Conservation (phyloP, 352 stramenopile species). For the Globisporangium heterothallicum region DNA sequence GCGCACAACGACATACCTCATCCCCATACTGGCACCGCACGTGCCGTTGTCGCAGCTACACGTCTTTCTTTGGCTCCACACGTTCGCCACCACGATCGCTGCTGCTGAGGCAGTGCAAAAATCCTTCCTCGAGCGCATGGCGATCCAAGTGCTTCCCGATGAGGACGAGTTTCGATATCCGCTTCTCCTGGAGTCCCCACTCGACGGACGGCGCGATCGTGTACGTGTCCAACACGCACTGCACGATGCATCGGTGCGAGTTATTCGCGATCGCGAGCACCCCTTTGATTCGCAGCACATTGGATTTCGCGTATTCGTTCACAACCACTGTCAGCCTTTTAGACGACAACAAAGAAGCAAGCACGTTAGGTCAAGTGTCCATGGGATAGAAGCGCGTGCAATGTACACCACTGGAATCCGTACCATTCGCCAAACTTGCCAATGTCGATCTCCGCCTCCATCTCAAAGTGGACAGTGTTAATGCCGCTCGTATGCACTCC, state of each 20-base stretch:
- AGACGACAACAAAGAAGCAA: not conserved
- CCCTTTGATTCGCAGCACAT: constrained; percentile 65
- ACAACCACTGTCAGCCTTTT: constrained; percentile 44
- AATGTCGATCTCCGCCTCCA: constrained; percentile 41
- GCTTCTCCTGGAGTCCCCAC: constrained; percentile 30
- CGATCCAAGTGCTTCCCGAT: constrained; percentile 58
- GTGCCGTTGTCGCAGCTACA: too few relatives aligned
- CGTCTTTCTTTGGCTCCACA: constrained; percentile 26
- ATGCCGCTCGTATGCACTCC: constrained; percentile 49
- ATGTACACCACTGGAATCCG: constrained; percentile 2
- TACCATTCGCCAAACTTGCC: constrained; percentile 53
- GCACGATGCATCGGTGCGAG: constrained; percentile 46
- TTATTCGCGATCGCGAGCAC: constrained; percentile 46
- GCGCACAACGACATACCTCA: too few relatives aligned
- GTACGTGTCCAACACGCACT: constrained; percentile 72
- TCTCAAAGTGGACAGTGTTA: constrained; percentile 50
- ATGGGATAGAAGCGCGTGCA: not conserved
- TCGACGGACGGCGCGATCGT: constrained; percentile 49
- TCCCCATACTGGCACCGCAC: too few relatives aligned
- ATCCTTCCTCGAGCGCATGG: constrained; percentile 34
- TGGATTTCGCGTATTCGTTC: constrained; percentile 41
- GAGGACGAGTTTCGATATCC: constrained; percentile 49
- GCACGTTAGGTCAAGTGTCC: not conserved
- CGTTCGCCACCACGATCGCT: not conserved
- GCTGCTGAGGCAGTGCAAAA: constrained; percentile 33